Conservation (phyloP, 2,329 filamentous ascomycete genomes). For the Fusarium dimerum region DNA sequence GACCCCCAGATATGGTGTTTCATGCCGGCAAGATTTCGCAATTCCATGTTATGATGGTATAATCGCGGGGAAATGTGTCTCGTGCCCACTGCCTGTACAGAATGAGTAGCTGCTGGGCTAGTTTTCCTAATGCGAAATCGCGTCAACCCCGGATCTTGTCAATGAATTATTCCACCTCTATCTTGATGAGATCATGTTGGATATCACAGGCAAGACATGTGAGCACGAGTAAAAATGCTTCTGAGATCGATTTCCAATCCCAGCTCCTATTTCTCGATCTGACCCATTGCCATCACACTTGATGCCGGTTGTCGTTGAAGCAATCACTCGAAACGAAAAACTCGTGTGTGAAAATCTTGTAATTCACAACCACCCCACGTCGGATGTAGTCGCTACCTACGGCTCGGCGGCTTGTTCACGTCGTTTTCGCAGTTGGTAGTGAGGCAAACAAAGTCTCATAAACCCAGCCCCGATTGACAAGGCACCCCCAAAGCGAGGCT, state of each 20-base stretch:
- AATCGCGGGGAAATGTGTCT: slow-evolving; percentile 25
- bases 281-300: background rate
- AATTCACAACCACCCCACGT: slow-evolving; percentile 1
- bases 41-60: slow-evolving; percentile 25
- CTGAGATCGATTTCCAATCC: slow-evolving; percentile 14
- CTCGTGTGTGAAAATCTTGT: background rate
- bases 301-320: too few relatives aligned
- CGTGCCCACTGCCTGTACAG: slow-evolving; percentile 20
- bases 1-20: background rate
- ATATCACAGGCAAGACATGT: background rate
- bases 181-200: slow-evolving; percentile 16
- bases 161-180: slow-evolving; percentile 5
- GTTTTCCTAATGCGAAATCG: background rate
- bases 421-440: slow-evolving; percentile 20
- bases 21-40: slow-evolving; percentile 16
- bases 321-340: background rate
- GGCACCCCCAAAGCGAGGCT: slow-evolving; percentile 6
- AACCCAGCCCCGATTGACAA: slow-evolving; percentile 25
- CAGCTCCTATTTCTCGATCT: slow-evolving; percentile 1
- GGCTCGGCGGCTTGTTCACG: slow-evolving; percentile 29
- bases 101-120: slow-evolving; percentile 10
- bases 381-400: slow-evolving; percentile 23
- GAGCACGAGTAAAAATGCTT: slow-evolving; percentile 1
- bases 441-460: slow-evolving; percentile 26
- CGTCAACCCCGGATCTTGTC: slow-evolving; percentile 11